Conservation (phyloP, 495 filamentous ascomycete genomes). For the Glonium stellatum region DNA sequence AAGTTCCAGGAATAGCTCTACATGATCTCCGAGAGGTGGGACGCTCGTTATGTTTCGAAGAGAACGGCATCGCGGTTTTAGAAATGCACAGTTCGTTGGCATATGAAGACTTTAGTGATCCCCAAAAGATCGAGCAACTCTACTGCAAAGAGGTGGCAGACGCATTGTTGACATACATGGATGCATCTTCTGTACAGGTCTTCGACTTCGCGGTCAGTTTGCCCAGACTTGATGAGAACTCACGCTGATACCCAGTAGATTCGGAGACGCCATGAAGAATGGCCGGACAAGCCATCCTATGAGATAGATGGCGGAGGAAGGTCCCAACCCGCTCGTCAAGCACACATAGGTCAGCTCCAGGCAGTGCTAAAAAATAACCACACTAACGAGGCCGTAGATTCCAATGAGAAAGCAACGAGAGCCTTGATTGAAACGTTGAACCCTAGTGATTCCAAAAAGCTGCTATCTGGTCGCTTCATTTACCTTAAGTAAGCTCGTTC, state of each 20-base stretch:
- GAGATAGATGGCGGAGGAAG: no score
- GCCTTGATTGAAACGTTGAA: background rate
- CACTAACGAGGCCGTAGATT: background rate
- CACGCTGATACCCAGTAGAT: no score
- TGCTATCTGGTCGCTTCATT: background rate
- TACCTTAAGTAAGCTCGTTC: background rate
- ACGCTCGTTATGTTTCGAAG: background rate
- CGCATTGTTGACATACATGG: background rate
- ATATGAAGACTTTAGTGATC: background rate
- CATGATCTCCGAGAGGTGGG: background rate
- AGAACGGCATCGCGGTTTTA: background rate
- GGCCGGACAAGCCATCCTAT: background rate
- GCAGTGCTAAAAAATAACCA: background rate
- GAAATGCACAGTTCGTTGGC: background rate
- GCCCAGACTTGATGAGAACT: no score
- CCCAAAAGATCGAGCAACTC: background rate
- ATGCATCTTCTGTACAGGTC: background rate
- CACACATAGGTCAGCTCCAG: background rate
- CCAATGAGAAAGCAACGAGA: background rate
- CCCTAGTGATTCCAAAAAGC: background rate
- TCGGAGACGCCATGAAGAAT: background rate
- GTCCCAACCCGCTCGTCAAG: background rate
- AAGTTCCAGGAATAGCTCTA: background rate
- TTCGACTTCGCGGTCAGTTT: no score
- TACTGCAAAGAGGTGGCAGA: background rate